Percentiles rank a stretch among this genome's conserved stretches.
Conservation (phyloP, 768 basidiomycete species). For the Tulasnella sp. region DNA sequence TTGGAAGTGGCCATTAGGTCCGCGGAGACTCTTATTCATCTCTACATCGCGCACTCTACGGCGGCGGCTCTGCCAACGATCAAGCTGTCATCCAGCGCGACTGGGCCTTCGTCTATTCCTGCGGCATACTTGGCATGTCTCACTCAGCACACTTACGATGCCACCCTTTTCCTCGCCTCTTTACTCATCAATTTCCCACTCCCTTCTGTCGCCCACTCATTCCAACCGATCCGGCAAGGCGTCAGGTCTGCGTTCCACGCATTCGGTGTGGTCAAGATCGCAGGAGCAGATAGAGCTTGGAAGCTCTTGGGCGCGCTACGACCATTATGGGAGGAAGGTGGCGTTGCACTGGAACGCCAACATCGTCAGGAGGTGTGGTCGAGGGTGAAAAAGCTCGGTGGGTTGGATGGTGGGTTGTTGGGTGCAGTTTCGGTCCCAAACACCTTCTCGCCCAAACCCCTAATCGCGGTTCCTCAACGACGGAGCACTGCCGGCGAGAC, state of each 20-base stretch:
- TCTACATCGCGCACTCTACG: background rate
- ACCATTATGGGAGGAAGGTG: background rate
- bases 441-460: background rate
- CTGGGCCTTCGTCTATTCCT: background rate
- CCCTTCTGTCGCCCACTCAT: background rate
- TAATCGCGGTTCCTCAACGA: background rate
- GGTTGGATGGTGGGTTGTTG: constrained; percentile 4
- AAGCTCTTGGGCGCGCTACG: background rate
- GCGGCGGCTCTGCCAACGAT: background rate
- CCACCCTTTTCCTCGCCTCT: background rate
- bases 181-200: constrained; percentile 13
- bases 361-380: background rate
- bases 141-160: constrained; percentile 1
- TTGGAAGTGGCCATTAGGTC: constrained; percentile 3
- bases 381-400: constrained; percentile 11
- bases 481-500: background rate
- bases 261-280: constrained; percentile 2
- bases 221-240: constrained; percentile 12
- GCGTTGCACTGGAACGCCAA: background rate
- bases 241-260: background rate
- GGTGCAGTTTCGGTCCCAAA: background rate
- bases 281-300: constrained; percentile 5
- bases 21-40: constrained; percentile 4
- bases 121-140: background rate
- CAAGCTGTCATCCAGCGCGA: background rate